Percentiles rank a stretch among this genome's conserved stretches.
Evolutionary conservation across 129 eudicot genomes (phyloP).

Genomic region (Cynara cardunculus): DNA sequence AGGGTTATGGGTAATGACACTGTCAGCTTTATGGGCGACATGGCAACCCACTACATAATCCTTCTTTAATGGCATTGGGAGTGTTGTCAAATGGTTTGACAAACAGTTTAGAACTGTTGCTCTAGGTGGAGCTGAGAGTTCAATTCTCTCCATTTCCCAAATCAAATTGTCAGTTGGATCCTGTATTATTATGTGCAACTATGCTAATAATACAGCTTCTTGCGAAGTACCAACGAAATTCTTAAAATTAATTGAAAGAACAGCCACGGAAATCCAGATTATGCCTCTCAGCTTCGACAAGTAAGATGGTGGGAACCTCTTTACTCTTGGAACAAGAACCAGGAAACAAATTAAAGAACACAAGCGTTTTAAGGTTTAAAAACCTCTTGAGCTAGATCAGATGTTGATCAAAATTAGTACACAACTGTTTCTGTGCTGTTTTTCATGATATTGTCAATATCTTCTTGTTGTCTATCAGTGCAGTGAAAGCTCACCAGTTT

Average conservation of each 20-base stretch:
- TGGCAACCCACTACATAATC: conserved; percentile 92
- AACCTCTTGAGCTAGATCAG: not conserved
- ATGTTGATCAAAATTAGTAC: not conserved
- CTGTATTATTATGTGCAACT: not conserved
- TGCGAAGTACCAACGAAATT: conserved; percentile 3
- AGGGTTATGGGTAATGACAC: conserved; percentile 98
- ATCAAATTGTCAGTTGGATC: conserved; percentile 20
- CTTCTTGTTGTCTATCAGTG: conserved; percentile 59
- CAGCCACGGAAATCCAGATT: not conserved
- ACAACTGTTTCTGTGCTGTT: not conserved
- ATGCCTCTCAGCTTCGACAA: conserved; percentile 4
- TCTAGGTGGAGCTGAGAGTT: conserved; percentile 96
- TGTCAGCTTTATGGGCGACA: conserved; percentile 90
- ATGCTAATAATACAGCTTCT: conserved; percentile 4
- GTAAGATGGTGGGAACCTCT: not conserved
- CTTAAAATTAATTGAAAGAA: not conserved
- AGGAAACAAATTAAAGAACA: not conserved
- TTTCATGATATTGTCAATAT: conserved; percentile 34
- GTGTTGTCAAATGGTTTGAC: conserved; percentile 99
- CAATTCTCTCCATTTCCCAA: conserved; percentile 99
- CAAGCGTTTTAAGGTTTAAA: not conserved
- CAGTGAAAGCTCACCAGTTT: conserved; percentile 92
- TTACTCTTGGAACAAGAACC: not conserved
- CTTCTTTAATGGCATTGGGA: conserved; percentile 56
- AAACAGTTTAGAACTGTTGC: conserved; percentile 96